Evolutionary conservation across 495 filamentous ascomycete genomes (phyloP).

Genomic region (Daldinia decipiens): DNA sequence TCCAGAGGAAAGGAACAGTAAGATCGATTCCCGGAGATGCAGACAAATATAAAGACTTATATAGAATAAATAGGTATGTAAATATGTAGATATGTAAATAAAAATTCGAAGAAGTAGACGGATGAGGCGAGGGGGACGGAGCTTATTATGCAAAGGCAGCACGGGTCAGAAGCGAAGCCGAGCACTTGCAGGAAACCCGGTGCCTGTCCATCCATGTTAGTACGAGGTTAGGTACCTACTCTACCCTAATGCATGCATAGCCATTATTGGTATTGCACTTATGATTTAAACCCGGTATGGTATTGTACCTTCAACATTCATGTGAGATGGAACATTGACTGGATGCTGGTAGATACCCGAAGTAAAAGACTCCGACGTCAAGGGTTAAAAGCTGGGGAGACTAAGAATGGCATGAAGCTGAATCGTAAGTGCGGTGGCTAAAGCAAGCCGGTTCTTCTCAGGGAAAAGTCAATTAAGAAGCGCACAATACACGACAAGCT

Average conservation of each 20-base stretch:
- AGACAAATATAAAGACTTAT: constrained; percentile 39
- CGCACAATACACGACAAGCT: background rate
- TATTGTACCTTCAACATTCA: background rate
- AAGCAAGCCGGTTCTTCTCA: constrained; percentile 13
- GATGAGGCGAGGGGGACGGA: constrained; percentile 40
- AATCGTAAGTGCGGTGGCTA: constrained; percentile 33
- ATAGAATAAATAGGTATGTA: constrained; percentile 20
- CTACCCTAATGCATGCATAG: constrained; percentile 32
- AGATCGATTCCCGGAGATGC: constrained; percentile 37
- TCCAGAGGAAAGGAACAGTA: constrained; percentile 11
- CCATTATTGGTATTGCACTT: constrained; percentile 16
- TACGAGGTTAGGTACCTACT: constrained; percentile 41
- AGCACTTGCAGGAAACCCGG: constrained; percentile 36
- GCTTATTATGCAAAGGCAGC: constrained; percentile 44
- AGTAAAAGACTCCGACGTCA: background rate
- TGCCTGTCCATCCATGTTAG: constrained; percentile 38
- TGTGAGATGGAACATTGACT: background rate
- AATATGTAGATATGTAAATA: constrained; percentile 8
- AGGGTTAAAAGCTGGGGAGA: constrained; percentile 5
- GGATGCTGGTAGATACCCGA: background rate
- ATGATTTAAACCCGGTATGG: background rate
- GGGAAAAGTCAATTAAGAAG: constrained; percentile 1
- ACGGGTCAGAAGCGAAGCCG: constrained; percentile 44
- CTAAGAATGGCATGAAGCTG: constrained; percentile 21
- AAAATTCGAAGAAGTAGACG: constrained; percentile 25